Conservation (phyloP, 1,284 basidiomycete genomes). For the Cryptococcus sp. region DNA sequence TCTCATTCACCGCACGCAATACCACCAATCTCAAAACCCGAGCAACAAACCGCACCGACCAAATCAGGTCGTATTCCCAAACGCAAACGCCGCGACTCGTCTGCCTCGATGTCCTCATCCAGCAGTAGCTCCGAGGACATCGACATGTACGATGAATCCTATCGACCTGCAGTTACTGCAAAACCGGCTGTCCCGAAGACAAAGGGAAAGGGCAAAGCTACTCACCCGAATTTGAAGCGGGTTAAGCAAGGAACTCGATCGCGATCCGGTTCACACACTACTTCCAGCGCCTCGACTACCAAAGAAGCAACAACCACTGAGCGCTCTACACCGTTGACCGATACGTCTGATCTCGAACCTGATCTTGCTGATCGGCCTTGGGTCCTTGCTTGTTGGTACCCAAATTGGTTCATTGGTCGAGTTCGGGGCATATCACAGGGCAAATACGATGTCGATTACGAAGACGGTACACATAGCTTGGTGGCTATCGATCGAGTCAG, state of each 20-base stretch:
- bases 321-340: not conserved
- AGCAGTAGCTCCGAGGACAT: conserved; percentile 13
- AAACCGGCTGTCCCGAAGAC: not conserved
- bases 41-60: too few relatives aligned
- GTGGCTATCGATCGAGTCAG: conserved; percentile 2
- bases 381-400: not conserved
- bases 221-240: not conserved
- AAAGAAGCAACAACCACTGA: too few relatives aligned
- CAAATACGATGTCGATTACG: conserved; percentile 10
- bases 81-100: not conserved
- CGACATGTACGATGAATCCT: conserved; percentile 22
- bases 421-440: not conserved
- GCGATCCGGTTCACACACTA: not conserved
- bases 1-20: not conserved
- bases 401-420: not conserved
- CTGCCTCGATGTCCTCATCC: not conserved
- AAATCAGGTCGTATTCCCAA: not conserved
- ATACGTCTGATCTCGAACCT: not conserved
- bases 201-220: not conserved
- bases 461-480: conserved; percentile 9
- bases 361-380: not conserved
- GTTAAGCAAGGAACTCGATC: not conserved
- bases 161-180: conserved; percentile 3
- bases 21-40: too few relatives aligned
- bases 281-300: not conserved